Base-by-base conservation (phyloP, 2,329 filamentous ascomycete genomes). In the Claviceps cyperi region DNA sequence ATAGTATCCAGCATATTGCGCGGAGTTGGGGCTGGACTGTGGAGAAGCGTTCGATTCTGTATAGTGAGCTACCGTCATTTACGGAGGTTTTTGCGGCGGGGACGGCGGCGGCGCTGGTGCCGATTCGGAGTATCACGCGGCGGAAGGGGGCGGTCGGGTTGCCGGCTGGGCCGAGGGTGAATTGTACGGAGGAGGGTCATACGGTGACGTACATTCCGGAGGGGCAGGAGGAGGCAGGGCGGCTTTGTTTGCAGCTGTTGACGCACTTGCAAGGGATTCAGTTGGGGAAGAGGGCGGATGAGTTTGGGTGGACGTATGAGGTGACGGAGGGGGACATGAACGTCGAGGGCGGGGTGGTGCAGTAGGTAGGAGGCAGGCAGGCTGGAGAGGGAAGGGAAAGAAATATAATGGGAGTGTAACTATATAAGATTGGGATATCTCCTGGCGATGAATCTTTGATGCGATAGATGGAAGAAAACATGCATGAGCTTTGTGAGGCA, bases 81-180 rank as follows among this genome's bases (percentile, higher is more conserved):
- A 64, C 60, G 47, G 91, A 97, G 67, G 82, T 98, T 48, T 81
- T 96, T 68, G 92, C 91, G 4, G 90, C 89, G 2, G 91, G 91
- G 1, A 97, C 91, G 0, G 91, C 91, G 0, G 91, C 90, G 0
- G 86, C 87, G 0, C 74, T 98, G 49, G 90, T 97, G 3, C 91
- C 91, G 1, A 92, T 96, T 66, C 84, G 84, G 54, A 92, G 86
- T 57, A 94, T 97, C 64, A 92, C 86, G 2, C 80, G 89, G 59
- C 77, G 72, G 43, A 55, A 62, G 6, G 17, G 32, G 72, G 43
- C 55, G 62, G 5, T 9, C 53, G 37, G 19, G 37, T 47, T 63
- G 17, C 57, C 67, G 1, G 60, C 65, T 4, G 66, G 69, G 14
- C 56, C 68, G 13, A 63, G 66, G 39, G 71, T 70, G 17, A 66